phyloP scores from a whole-genome alignment of 2,329 filamentous ascomycete species.

The Cladosporium velox region DNA sequence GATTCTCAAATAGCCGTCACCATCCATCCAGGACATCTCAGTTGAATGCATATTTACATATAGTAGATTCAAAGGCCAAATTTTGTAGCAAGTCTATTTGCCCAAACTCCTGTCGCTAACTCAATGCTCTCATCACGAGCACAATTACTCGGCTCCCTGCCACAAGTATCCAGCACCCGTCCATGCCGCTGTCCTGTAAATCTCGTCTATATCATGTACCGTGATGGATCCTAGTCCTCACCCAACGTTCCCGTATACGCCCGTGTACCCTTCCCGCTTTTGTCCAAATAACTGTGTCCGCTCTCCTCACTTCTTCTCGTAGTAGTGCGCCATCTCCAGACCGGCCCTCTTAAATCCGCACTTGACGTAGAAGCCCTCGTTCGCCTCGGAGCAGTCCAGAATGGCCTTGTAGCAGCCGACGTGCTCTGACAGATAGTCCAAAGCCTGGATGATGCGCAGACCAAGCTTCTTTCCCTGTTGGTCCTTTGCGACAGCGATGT shows the following conservation, averaged over 20 bases:
- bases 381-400: slow-evolving; percentile 91
- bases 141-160: no score
- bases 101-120: no score
- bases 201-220: not conserved
- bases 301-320: slow-evolving; percentile 41
- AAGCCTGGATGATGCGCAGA: slow-evolving; percentile 85
- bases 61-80: no score
- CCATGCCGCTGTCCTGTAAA: not conserved
- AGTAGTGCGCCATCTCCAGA: slow-evolving; percentile 96
- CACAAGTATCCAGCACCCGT: no score
- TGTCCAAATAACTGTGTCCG: not conserved
- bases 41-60: no score
- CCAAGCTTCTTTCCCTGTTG: slow-evolving; percentile 98
- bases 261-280: not conserved
- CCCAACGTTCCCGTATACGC: not conserved
- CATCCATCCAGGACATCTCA: no score
- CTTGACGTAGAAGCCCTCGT: slow-evolving; percentile 97
- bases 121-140: no score
- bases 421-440: slow-evolving; percentile 83
- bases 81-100: no score
- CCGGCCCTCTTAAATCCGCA: slow-evolving; percentile 92
- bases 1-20: no score
- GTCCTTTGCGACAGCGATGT: slow-evolving; percentile 91
- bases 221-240: not conserved
- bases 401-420: slow-evolving; percentile 97